Evolutionary conservation across 345 rosid genomes (phyloP).

Genomic region (Citrus inodora): DNA sequence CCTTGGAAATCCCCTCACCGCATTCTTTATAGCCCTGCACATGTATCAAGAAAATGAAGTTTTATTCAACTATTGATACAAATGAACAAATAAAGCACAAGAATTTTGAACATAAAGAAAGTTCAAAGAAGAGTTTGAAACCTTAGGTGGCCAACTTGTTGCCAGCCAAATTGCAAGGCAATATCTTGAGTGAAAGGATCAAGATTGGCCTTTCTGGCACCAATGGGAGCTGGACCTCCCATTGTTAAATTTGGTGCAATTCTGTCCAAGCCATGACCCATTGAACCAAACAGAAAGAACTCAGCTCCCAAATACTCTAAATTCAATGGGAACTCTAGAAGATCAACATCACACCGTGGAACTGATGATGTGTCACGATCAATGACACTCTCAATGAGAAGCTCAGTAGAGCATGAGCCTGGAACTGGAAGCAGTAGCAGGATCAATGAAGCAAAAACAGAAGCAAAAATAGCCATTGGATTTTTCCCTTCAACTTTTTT

Average conservation of each 20-base stretch:
- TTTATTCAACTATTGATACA: neutral
- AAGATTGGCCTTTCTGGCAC: slow-evolving; percentile 60
- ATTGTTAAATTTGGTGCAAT: slow-evolving; percentile 58
- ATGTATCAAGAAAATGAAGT: neutral
- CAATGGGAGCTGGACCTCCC: slow-evolving; percentile 80
- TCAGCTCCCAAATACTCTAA: slow-evolving; percentile 92
- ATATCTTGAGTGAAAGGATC: slow-evolving; percentile 52
- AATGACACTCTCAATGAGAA: no score
- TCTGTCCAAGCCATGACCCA: slow-evolving; percentile 70
- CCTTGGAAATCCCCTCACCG: slow-evolving; percentile 74
- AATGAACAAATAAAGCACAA: neutral
- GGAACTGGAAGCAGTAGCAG: slow-evolving; percentile 23
- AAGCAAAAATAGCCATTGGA: slow-evolving; percentile 9
- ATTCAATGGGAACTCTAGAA: slow-evolving; percentile 82
- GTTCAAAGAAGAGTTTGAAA: neutral
- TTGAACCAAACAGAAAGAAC: slow-evolving; percentile 67
- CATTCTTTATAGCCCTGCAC: slow-evolving; percentile 59
- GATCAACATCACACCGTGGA: slow-evolving; percentile 37
- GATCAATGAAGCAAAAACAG: slow-evolving; percentile 20
- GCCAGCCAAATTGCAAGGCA: slow-evolving; percentile 74
- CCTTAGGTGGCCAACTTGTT: slow-evolving; percentile 93
- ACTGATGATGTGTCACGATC: neutral
- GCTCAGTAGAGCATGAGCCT: slow-evolving; percentile 11
- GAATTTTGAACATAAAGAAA: neutral
- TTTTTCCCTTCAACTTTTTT: neutral